Evolutionary conservation across 805 yeast genomes (phyloP).

Genomic region (Nakazawaea siamensis): DNA sequence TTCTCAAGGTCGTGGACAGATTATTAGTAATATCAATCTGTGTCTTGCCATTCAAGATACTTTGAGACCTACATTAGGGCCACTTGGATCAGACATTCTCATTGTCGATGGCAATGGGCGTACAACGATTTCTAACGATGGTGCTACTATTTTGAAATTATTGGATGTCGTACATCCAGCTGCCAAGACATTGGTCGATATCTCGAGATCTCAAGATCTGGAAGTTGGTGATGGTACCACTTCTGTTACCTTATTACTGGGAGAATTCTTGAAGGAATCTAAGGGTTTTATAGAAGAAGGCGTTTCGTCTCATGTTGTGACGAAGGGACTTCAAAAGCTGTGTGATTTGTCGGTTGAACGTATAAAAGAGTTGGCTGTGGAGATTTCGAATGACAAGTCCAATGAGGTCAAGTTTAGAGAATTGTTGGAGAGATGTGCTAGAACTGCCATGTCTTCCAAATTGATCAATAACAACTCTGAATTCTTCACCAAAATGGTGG

Average conservation of each 20-base stretch:
- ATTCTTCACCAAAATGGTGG: conserved; percentile 93
- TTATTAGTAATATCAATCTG: conserved; percentile 91
- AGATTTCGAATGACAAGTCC: conserved; percentile 39
- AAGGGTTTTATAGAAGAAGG: conserved; percentile 93
- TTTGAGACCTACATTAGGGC: conserved; percentile 90
- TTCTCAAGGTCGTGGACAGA: conserved; percentile 95
- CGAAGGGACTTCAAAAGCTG: conserved; percentile 83
- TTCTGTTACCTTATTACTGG: conserved; percentile 88
- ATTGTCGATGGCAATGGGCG: conserved; percentile 77
- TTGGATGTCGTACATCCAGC: conserved; percentile 98
- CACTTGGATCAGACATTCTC: conserved; percentile 92
- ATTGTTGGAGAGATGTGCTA: conserved; percentile 84
- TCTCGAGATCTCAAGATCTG: conserved; percentile 93
- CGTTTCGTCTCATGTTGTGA: conserved; percentile 81
- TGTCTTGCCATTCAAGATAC: conserved; percentile 97
- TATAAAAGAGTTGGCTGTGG: conserved; percentile 68
- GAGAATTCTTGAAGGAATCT: conserved; percentile 88
- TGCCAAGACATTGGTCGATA: conserved; percentile 90
- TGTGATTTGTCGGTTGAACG: conserved; percentile 66
- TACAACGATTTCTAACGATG: conserved; percentile 96
- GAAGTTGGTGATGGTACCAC: conserved; percentile 99
- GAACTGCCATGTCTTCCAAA: conserved; percentile 96
- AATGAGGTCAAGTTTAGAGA: conserved; percentile 57
- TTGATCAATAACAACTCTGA: conserved; percentile 79
- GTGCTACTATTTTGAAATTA: conserved; percentile 89